phyloP scores from a whole-genome alignment of 108 stramenopile species.

The Pseudonitzschia delicatissima region DNA sequence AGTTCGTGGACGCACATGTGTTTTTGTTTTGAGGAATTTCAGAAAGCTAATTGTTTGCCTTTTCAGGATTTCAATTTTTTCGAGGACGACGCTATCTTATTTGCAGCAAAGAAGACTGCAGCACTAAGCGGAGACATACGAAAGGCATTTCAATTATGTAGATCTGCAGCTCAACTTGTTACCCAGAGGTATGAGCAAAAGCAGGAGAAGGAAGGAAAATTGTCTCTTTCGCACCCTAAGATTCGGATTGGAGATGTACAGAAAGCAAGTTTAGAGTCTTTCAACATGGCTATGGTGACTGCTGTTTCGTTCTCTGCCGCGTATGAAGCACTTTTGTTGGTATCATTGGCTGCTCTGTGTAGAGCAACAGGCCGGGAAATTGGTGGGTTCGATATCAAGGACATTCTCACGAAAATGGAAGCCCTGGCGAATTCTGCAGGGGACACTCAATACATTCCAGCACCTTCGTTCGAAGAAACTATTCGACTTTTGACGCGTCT shows the following conservation, averaged over 20 bases:
- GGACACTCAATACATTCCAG: slow-evolving; percentile 52
- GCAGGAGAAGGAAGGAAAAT: slow-evolving; percentile 8
- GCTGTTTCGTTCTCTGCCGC: slow-evolving; percentile 50
- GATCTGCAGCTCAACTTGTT: slow-evolving; percentile 80
- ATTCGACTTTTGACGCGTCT: slow-evolving; percentile 50
- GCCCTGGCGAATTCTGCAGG: slow-evolving; percentile 64
- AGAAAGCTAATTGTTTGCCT: slow-evolving; percentile 1
- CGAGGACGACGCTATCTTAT: slow-evolving; percentile 71
- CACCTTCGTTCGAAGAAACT: slow-evolving; percentile 54
- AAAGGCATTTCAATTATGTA: slow-evolving; percentile 90
- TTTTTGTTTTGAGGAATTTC: neutral
- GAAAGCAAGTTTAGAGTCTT: slow-evolving; percentile 58
- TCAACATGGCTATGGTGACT: slow-evolving; percentile 39
- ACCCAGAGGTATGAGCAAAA: slow-evolving; percentile 29
- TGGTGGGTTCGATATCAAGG: slow-evolving; percentile 64
- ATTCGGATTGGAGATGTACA: slow-evolving; percentile 66
- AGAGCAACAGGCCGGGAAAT: slow-evolving; percentile 47
- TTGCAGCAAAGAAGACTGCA: slow-evolving; percentile 90
- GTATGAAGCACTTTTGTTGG: slow-evolving; percentile 72
- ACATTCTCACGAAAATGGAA: slow-evolving; percentile 74
- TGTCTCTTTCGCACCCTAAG: slow-evolving; percentile 19
- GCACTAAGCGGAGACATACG: slow-evolving; percentile 89
- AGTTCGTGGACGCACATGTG: no score
- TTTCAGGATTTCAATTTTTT: slow-evolving; percentile 40
- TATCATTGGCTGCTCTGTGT: slow-evolving; percentile 61